Conservation (phyloP, 208 protist genomes). For the Leptomonas pyrrhocoris region DNA sequence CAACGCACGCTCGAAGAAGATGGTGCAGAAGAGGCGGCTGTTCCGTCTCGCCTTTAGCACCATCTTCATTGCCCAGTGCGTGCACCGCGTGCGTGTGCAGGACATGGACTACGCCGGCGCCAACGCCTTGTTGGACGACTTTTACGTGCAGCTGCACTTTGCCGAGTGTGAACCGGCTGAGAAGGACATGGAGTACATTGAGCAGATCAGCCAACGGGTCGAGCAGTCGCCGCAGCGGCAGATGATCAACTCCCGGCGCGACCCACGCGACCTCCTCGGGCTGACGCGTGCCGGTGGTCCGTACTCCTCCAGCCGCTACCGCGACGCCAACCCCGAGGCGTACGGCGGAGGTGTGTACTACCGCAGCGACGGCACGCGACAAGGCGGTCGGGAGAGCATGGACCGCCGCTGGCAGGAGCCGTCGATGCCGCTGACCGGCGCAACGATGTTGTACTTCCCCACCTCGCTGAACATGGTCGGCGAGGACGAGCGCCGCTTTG, state of each 20-base stretch:
- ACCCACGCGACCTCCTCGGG: conserved; percentile 34
- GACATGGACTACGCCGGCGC: conserved; percentile 76
- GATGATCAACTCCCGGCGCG: conserved; percentile 42
- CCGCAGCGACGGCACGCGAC: conserved; percentile 50
- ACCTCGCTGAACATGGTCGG: conserved; percentile 44
- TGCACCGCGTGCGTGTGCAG: conserved; percentile 56
- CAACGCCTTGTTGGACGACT: conserved; percentile 59
- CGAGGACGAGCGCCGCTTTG: conserved; percentile 62
- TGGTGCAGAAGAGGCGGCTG: conserved; percentile 43
- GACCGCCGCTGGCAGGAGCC: conserved; percentile 24
- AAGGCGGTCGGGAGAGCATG: conserved; percentile 20
- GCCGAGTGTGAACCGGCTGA: conserved; percentile 27
- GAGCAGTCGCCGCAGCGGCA: conserved; percentile 74
- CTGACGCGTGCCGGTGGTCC: conserved; percentile 1
- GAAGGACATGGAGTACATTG: conserved; percentile 53
- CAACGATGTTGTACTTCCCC: conserved; percentile 45
- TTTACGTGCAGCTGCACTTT: conserved; percentile 76
- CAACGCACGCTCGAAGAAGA: conserved; percentile 19
- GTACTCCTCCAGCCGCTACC: conserved; percentile 27
- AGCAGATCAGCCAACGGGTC: conserved; percentile 57
- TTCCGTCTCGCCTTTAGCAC: conserved; percentile 81
- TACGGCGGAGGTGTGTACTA: conserved; percentile 57
- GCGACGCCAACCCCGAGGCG: conserved; percentile 17
- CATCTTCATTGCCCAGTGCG: conserved; percentile 71
- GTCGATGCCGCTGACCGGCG: conserved; percentile 36